A percentile compares a stretch with the other conserved stretches of the same genome.
These are phyloP conservation scores for Cryptococcus sp. DNA, from an alignment of 1,284 basidiomycete genomes.

Conservation along the genomic window DNA sequence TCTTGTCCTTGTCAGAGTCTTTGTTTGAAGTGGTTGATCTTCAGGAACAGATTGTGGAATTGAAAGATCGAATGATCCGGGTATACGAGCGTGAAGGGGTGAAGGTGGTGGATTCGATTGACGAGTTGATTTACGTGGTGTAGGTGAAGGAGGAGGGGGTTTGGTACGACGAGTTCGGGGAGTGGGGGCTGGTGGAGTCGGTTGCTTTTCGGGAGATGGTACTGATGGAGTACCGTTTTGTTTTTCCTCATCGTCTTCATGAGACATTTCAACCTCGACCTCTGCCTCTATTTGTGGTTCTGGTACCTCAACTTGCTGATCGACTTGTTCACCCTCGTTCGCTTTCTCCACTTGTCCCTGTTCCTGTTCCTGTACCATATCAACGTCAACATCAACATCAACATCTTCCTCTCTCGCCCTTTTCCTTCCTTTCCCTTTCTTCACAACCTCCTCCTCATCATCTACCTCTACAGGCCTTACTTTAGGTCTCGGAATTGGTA, in stretches of 20 bases:
- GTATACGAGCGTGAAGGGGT: conserved; percentile 5
- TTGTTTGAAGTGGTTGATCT: not conserved
- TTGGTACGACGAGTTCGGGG: not conserved
- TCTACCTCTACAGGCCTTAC: conserved; percentile 23
- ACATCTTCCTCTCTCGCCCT: not conserved
- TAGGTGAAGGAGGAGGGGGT: not conserved
- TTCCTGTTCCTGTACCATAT: not conserved
- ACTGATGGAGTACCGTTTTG: no score
- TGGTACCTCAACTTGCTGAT: not conserved
- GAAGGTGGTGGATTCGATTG: conserved; percentile 1
- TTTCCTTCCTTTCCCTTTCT: not conserved
- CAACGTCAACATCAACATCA: conserved; percentile 1
- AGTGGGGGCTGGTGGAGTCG: not conserved
- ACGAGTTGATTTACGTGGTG: not conserved
- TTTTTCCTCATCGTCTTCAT: not conserved
- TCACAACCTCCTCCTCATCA: conserved; percentile 24
- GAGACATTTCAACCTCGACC: not conserved
- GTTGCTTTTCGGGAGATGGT: not conserved
- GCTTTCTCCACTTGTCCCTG: conserved; percentile 18
- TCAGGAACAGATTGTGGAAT: not conserved
- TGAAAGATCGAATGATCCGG: conserved; percentile 9
- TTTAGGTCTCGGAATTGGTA: conserved; percentile 14
- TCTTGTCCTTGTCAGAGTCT: not conserved
- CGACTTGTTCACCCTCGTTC: no score
- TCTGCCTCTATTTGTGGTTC: conserved; percentile 1